Evolutionary conservation across 2,329 filamentous ascomycete species (phyloP).

Genomic region (Apiospora hydei): DNA sequence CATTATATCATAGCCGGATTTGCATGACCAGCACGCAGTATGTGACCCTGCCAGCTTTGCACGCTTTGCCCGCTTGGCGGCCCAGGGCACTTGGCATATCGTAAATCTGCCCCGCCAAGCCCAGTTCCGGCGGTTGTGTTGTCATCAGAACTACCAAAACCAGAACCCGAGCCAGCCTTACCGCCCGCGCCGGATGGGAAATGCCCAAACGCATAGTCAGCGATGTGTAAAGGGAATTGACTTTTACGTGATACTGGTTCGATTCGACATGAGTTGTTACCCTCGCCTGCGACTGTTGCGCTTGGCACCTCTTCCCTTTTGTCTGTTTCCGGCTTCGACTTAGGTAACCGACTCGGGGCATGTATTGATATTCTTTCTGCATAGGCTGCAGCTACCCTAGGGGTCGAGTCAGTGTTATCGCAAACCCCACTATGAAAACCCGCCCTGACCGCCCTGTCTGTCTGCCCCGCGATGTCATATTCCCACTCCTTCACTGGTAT

Average conservation of each 20-base stretch:
- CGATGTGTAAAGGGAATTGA: slow-evolving; percentile 13
- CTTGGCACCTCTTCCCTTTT: slow-evolving; percentile 2
- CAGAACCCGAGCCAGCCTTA: slow-evolving; percentile 4
- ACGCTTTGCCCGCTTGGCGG: background rate
- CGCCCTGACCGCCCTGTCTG: slow-evolving; percentile 14
- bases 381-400: slow-evolving; percentile 12
- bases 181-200: background rate
- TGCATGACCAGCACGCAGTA: background rate
- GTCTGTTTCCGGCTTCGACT: slow-evolving; percentile 2
- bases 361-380: background rate
- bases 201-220: slow-evolving; percentile 14
- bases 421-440: slow-evolving; percentile 9
- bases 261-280: background rate
- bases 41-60: background rate
- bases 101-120: slow-evolving; percentile 17
- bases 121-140: slow-evolving; percentile 10
- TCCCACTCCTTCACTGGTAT: slow-evolving; percentile 4
- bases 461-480: slow-evolving; percentile 11
- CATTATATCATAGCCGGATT: slow-evolving; percentile 14
- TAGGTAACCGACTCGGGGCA: background rate
- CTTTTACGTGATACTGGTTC: slow-evolving; percentile 18
- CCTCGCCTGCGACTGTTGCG: too few relatives aligned
- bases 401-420: slow-evolving; percentile 8
- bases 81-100: slow-evolving; percentile 16
- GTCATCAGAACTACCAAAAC: slow-evolving; percentile 15